phyloP scores from a whole-genome alignment of 2,329 filamentous ascomycete genomes.

The Malbranchea cinnamomea region DNA sequence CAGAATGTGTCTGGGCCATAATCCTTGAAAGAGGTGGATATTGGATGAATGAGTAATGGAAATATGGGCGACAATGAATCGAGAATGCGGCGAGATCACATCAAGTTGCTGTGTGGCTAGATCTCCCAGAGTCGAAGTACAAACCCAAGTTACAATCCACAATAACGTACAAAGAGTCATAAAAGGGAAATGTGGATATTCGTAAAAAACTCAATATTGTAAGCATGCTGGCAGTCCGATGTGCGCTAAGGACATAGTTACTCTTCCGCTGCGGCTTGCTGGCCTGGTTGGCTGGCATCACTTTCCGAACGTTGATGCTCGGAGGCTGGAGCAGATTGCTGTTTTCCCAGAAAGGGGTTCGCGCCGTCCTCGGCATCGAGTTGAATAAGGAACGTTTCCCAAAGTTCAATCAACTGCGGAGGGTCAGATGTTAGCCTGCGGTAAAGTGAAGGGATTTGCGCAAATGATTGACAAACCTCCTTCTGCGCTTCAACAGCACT shows the following conservation, averaged over 20 bases:
- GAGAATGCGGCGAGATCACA: no score
- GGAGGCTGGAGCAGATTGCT: constrained; percentile 9
- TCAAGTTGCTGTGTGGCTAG: no score
- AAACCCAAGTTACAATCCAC: no score
- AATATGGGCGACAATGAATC: no score
- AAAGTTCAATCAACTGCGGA: constrained; percentile 70
- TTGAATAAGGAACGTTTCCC: constrained; percentile 97
- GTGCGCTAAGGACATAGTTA: constrained; percentile 5
- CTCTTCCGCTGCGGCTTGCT: constrained; percentile 4
- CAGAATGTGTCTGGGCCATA: no score
- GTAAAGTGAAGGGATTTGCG: background rate
- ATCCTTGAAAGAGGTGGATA: no score
- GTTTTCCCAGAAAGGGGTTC: constrained; percentile 30
- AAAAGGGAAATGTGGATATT: no score
- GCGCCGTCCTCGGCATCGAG: constrained; percentile 85
- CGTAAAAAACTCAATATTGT: no score
- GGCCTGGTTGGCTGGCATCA: constrained; percentile 2
- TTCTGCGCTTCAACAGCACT: constrained; percentile 97
- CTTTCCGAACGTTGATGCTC: constrained; percentile 7
- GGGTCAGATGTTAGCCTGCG: constrained; percentile 18
- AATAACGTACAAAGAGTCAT: no score
- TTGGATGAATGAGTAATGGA: no score
- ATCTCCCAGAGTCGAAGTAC: no score
- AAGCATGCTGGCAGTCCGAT: no score
- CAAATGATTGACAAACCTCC: constrained; percentile 49